Evolutionary conservation across 2,329 filamentous ascomycete species (phyloP).

Genomic region (Mycosphaerella sp.): DNA sequence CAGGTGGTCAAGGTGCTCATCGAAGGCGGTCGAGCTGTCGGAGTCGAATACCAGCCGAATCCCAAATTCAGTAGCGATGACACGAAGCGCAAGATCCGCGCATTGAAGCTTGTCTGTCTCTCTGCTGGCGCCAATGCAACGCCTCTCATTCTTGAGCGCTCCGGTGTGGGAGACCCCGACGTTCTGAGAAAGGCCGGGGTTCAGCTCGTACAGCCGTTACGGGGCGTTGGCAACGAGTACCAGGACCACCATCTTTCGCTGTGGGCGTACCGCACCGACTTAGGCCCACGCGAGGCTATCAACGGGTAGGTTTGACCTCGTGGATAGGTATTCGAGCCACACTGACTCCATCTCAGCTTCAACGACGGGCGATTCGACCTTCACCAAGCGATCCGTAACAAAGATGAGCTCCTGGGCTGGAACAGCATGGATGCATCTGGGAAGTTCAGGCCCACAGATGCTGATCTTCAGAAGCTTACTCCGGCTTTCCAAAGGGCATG

Average conservation of each 20-base stretch:
- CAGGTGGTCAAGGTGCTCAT: slow-evolving; percentile 42
- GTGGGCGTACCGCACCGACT: slow-evolving; percentile 46
- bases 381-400: slow-evolving; percentile 40
- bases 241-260: slow-evolving; percentile 40
- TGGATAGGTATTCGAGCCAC: background rate
- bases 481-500: slow-evolving; percentile 48
- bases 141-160: slow-evolving; percentile 54
- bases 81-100: slow-evolving; percentile 35
- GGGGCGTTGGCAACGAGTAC: slow-evolving; percentile 14
- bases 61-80: slow-evolving; percentile 16
- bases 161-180: slow-evolving; percentile 47
- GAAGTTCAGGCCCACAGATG: slow-evolving; percentile 51
- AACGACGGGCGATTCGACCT: slow-evolving; percentile 44
- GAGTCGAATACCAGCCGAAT: slow-evolving; percentile 51
- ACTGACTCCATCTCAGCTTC: slow-evolving; percentile 27
- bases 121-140: slow-evolving; percentile 52
- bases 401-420: slow-evolving; percentile 50
- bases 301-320: slow-evolving; percentile 36
- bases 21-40: slow-evolving; percentile 45
- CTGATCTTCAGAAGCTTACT: slow-evolving; percentile 47
- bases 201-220: slow-evolving; percentile 5
- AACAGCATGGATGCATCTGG: slow-evolving; percentile 49
- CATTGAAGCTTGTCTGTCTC: slow-evolving; percentile 53
- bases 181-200: slow-evolving; percentile 28
- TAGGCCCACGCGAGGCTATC: slow-evolving; percentile 44